phyloP scores from a whole-genome alignment of 2,329 filamentous ascomycete genomes.

The Lachnellula cervina region DNA sequence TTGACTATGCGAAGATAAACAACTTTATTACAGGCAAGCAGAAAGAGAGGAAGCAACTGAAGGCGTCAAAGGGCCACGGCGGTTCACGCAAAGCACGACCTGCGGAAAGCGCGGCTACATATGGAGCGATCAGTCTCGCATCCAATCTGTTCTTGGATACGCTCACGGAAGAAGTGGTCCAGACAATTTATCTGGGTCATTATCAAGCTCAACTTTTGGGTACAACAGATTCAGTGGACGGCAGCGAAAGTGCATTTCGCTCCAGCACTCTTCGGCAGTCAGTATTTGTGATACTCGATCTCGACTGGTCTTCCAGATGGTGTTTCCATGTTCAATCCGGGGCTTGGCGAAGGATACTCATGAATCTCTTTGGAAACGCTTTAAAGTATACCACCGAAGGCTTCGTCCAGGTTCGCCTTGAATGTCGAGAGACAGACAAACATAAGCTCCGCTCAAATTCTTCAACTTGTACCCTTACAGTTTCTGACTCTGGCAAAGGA shows the following conservation, averaged over 20 bases:
- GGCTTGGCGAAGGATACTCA: constrained; percentile 39
- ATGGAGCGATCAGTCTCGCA: background rate
- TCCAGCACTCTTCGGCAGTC: background rate
- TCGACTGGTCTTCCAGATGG: constrained; percentile 25
- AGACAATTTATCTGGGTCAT: background rate
- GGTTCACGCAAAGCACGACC: background rate
- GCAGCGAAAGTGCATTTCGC: background rate
- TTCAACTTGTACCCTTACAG: constrained; percentile 33
- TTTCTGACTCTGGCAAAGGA: constrained; percentile 57
- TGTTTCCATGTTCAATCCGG: constrained; percentile 15
- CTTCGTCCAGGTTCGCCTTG: constrained; percentile 40
- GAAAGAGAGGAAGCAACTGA: background rate
- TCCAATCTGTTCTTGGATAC: background rate
- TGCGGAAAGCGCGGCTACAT: background rate
- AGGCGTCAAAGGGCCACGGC: background rate
- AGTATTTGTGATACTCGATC: background rate
- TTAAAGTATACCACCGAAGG: constrained; percentile 54
- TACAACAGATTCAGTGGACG: background rate
- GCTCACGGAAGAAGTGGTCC: background rate
- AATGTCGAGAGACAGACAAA: constrained; percentile 7
- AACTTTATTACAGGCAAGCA: constrained; percentile 21
- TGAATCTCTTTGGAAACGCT: constrained; percentile 58
- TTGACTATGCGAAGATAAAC: constrained; percentile 52
- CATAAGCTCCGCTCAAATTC: background rate
- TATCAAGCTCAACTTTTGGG: background rate